Evolutionary conservation across 768 basidiomycete genomes (phyloP).

Genomic region (Lepiota brunneoincarnata): DNA sequence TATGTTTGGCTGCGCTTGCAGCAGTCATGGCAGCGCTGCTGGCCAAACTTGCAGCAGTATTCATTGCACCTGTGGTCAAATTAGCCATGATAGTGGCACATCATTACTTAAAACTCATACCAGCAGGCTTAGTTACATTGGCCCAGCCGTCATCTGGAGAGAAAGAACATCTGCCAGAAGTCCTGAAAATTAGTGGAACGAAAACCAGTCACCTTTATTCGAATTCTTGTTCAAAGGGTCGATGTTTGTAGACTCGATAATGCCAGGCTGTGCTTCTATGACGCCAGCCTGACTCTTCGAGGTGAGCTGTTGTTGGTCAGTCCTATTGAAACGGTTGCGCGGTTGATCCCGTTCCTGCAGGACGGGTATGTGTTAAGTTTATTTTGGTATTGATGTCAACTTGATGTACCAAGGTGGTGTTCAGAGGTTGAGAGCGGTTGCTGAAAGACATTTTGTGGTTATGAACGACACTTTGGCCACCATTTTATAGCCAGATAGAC

Average conservation of each 20-base stretch:
- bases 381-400: too few relatives aligned
- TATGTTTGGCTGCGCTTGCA: constrained; percentile 32
- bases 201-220: constrained; percentile 31
- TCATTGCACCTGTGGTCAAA: constrained; percentile 6
- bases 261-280: constrained; percentile 50
- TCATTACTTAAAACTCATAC: constrained; percentile 6
- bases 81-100: constrained; percentile 22
- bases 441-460: constrained; percentile 21
- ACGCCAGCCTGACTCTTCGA: constrained; percentile 43
- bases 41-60: not conserved
- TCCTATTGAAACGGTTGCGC: too few relatives aligned
- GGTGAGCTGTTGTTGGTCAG: not conserved
- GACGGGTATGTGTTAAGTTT: too few relatives aligned
- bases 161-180: not conserved
- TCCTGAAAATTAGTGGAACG: not conserved
- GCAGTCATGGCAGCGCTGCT: constrained; percentile 14
- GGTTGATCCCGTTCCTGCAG: too few relatives aligned
- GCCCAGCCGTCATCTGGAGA: constrained; percentile 40
- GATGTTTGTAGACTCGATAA: constrained; percentile 53
- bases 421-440: constrained; percentile 8
- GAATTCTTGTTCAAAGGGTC: constrained; percentile 47
- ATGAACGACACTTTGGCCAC: not conserved
- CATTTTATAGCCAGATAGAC: not conserved
- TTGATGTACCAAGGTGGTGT: too few relatives aligned
- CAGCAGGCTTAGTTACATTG: constrained; percentile 24